Evolutionary conservation across 768 basidiomycete genomes (phyloP).

Genomic region (Termitomyces bulborhizus): DNA sequence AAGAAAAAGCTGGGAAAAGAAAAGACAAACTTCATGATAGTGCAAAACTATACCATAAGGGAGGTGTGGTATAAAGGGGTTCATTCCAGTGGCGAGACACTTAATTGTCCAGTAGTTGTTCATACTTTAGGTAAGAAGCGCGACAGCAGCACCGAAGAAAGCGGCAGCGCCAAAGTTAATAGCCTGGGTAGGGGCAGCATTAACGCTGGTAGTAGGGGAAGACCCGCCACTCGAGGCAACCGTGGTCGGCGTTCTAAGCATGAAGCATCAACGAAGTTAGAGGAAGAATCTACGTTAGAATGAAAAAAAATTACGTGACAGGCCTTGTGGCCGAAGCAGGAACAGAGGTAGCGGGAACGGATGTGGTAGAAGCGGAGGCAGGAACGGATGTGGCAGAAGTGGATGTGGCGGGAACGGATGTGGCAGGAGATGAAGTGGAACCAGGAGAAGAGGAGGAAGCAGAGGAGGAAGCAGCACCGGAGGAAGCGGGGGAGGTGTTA

Average conservation of each 20-base stretch:
- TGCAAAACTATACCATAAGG: conserved; percentile 4
- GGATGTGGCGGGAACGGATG: conserved; percentile 5
- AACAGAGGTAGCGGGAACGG: conserved; percentile 4
- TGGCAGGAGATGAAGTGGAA: conserved; percentile 8
- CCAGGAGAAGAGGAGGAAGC: conserved; percentile 8
- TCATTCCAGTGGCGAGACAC: conserved; percentile 2
- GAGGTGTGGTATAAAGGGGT: conserved; percentile 8
- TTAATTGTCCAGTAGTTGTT: conserved; percentile 12
- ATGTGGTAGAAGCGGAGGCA: conserved; percentile 3
- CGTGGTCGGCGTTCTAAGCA: neutral
- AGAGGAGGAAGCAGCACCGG: conserved; percentile 6
- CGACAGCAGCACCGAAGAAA: conserved; percentile 38
- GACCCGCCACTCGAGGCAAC: conserved; percentile 8
- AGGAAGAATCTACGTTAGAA: neutral
- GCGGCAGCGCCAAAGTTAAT: conserved; percentile 31
- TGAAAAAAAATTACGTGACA: neutral
- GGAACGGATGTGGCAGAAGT: conserved; percentile 8
- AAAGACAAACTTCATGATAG: neutral
- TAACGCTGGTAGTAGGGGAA: conserved; percentile 15
- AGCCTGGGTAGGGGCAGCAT: conserved; percentile 23
- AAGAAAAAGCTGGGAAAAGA: neutral
- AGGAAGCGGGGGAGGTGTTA: conserved; percentile 12
- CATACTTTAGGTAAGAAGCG: conserved; percentile 35
- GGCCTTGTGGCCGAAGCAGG: conserved; percentile 3
- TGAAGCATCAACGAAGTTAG: neutral